Conservation (phyloP, 805 yeast species). For the Candida yuanshanica region DNA sequence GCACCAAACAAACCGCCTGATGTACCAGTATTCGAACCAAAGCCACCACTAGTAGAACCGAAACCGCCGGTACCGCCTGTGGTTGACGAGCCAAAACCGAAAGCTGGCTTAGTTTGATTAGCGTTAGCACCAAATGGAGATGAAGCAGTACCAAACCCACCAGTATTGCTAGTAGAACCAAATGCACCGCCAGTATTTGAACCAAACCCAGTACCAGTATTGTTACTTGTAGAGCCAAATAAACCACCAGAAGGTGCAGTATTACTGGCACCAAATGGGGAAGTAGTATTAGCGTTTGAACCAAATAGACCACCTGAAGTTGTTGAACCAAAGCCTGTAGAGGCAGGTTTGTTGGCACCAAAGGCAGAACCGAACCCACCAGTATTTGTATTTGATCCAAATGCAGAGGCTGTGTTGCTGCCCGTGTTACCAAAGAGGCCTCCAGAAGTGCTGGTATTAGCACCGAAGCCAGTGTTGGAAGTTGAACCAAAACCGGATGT, state of each 20-base stretch:
- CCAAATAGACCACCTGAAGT: slow-evolving; percentile 12
- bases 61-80: slow-evolving; percentile 11
- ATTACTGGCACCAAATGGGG: slow-evolving; percentile 20
- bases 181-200: slow-evolving; percentile 22
- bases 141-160: slow-evolving; percentile 18
- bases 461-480: slow-evolving; percentile 11
- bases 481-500: slow-evolving; percentile 10
- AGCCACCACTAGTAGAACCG: slow-evolving; percentile 25
- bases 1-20: slow-evolving; percentile 38
- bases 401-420: slow-evolving; percentile 20
- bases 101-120: slow-evolving; percentile 20
- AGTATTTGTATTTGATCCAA: slow-evolving; percentile 16
- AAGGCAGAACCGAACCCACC: slow-evolving; percentile 21
- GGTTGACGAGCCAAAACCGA: slow-evolving; percentile 26
- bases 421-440: slow-evolving; percentile 27
- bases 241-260: background rate
- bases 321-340: slow-evolving; percentile 35
- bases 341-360: slow-evolving; percentile 18
- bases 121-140: slow-evolving; percentile 21
- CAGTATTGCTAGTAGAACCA: slow-evolving; percentile 20
- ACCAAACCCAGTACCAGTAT: slow-evolving; percentile 26
- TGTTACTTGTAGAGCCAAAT: slow-evolving; percentile 25
- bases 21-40: slow-evolving; percentile 16
- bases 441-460: slow-evolving; percentile 16
- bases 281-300: slow-evolving; percentile 12